A percentile compares a stretch with the other conserved stretches of the same genome.
These are phyloP conservation scores for Acanthamoeba sp. DNA, from an alignment of 208 protist genomes.

Conservation along the genomic window DNA sequence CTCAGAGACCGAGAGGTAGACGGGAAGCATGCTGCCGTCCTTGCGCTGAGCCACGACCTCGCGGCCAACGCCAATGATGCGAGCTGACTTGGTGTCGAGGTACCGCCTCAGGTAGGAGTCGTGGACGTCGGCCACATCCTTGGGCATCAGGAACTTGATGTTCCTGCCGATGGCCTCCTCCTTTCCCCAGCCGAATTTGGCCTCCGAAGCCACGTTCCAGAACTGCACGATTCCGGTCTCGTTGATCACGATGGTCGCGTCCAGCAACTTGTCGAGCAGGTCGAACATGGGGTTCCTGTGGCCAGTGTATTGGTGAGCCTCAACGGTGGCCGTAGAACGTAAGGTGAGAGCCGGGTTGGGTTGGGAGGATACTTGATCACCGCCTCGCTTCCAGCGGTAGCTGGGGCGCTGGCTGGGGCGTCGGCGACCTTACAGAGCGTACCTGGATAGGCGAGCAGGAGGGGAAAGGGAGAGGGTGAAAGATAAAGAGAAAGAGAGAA, in stretches of 20 bases:
- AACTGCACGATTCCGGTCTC: constrained; percentile 17
- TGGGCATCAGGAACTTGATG: constrained; percentile 58
- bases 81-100: not conserved
- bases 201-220: not conserved
- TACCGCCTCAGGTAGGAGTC: constrained; percentile 41
- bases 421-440: too few relatives aligned
- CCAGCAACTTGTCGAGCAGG: constrained; percentile 15
- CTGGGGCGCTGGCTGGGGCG: not conserved
- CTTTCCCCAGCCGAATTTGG: constrained; percentile 9
- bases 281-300: constrained; percentile 39
- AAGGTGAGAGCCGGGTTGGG: too few relatives aligned
- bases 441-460: too few relatives aligned
- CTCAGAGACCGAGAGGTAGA: constrained; percentile 28
- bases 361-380: too few relatives aligned
- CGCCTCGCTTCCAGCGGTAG: not conserved
- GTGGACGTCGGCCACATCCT: not conserved
- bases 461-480: too few relatives aligned
- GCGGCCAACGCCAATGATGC: constrained; percentile 56
- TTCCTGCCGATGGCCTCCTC: constrained; percentile 42
- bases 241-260: constrained; percentile 13
- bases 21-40: not conserved
- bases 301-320: not conserved
- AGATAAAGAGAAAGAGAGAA: too few relatives aligned
- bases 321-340: not conserved
- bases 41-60: constrained; percentile 26